Percentiles rank a stretch among this genome's conserved stretches.
phyloP scores from a whole-genome alignment of 768 basidiomycete species.

The Tylopilus vinaceipallidus region DNA sequence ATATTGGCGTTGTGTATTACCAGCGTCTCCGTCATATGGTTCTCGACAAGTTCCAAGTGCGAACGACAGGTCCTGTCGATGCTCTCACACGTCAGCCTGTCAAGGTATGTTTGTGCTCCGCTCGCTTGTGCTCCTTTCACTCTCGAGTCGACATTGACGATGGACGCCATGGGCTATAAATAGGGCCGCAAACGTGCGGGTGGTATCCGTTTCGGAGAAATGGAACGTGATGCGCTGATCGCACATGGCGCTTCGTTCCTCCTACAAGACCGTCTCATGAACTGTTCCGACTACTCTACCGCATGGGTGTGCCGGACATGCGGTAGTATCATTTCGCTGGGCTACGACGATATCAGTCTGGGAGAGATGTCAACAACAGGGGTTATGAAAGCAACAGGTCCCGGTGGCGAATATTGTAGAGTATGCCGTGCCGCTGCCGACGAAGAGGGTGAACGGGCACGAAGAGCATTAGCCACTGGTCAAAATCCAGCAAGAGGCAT shows the following conservation, averaged over 20 bases:
- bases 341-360: conserved; percentile 85
- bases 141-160: not conserved
- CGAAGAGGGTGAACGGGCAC: conserved; percentile 58
- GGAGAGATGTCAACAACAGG: conserved; percentile 57
- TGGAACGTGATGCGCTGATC: conserved; percentile 98
- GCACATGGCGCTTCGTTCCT: conserved; percentile 99
- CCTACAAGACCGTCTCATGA: conserved; percentile 98
- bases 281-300: conserved; percentile 99
- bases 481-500: conserved; percentile 41
- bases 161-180: not conserved
- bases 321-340: conserved; percentile 92
- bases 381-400: conserved; percentile 58
- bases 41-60: conserved; percentile 98
- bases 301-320: conserved; percentile 98
- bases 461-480: conserved; percentile 58
- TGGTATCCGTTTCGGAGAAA: conserved; percentile 99
- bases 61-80: conserved; percentile 97
- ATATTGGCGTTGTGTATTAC: conserved; percentile 97
- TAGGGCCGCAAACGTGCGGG: conserved; percentile 97
- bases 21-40: conserved; percentile 99
- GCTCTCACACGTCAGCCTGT: conserved; percentile 95
- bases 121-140: not conserved
- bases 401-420: conserved; percentile 91
- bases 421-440: conserved; percentile 79
- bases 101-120: conserved; percentile 55